Conservation (phyloP, 1,139 yeast species). For the Trichomonascaceae sp. region DNA sequence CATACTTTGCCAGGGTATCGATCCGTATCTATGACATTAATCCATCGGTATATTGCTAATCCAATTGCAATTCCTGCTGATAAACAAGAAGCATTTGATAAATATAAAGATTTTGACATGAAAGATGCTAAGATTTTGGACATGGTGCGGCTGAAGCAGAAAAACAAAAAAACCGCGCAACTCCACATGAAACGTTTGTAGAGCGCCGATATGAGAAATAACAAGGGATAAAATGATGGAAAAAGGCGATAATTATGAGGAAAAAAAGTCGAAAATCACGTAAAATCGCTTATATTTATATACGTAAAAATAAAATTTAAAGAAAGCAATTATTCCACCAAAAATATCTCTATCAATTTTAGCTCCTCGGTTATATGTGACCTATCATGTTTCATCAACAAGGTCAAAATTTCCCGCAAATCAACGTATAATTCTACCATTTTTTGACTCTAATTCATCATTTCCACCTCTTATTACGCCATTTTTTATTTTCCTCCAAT, state of each 20-base stretch:
- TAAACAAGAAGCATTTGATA: not conserved
- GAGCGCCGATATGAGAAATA: not conserved
- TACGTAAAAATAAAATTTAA: not conserved
- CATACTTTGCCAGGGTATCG: slow-evolving; percentile 4
- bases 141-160: not conserved
- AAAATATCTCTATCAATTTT: not conserved
- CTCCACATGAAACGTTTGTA: not conserved
- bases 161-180: not conserved
- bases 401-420: not conserved
- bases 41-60: not conserved
- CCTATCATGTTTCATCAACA: not conserved
- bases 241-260: too few relatives aligned
- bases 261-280: too few relatives aligned
- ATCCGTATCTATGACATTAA: not conserved
- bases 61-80: slow-evolving; percentile 2
- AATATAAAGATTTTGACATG: not conserved
- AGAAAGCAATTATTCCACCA: not conserved
- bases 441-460: too few relatives aligned
- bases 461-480: not conserved
- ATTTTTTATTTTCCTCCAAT: not conserved
- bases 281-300: not conserved
- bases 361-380: not conserved
- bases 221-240: not conserved
- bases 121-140: not conserved
- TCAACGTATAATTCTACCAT: not conserved